Percentiles rank a stretch among this genome's conserved stretches.
phyloP scores from a whole-genome alignment of 192 early-diverging fungal genomes.

The Backusella mclennaniae region DNA sequence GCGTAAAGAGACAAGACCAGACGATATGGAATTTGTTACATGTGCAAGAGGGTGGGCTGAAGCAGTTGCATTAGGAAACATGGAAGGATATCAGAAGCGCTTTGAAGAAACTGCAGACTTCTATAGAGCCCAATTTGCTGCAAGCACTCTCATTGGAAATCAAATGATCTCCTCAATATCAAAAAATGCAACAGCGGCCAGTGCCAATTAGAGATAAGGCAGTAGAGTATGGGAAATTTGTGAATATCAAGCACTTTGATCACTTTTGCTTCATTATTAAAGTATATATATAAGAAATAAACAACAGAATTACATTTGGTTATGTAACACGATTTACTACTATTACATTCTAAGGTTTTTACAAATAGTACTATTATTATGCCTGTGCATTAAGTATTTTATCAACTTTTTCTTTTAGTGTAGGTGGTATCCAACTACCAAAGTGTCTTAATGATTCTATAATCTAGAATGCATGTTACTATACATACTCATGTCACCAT shows the following conservation, averaged over 20 bases:
- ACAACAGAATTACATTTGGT: neutral
- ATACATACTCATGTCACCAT: neutral
- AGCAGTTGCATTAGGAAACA: slow-evolving; percentile 76
- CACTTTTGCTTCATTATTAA: neutral
- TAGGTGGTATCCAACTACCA: neutral
- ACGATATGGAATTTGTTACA: slow-evolving; percentile 88
- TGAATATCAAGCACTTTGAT: no score
- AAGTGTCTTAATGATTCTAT: neutral
- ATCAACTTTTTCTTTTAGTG: neutral
- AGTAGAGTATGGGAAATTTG: no score
- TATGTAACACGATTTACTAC: neutral
- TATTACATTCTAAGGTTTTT: neutral
- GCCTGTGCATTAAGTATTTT: neutral
- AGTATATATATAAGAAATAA: no score
- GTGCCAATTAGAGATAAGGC: neutral
- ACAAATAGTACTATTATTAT: neutral
- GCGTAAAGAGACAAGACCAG: slow-evolving; percentile 68
- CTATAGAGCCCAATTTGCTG: slow-evolving; percentile 63
- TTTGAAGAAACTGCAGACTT: slow-evolving; percentile 85
- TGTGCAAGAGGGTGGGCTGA: slow-evolving; percentile 91
- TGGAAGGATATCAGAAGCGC: slow-evolving; percentile 79
- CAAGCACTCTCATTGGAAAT: slow-evolving; percentile 52
- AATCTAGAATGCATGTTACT: neutral
- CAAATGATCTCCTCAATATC: slow-evolving; percentile 56
- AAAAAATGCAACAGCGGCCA: slow-evolving; percentile 29